Evolutionary conservation across 495 filamentous ascomycete genomes (phyloP).

Genomic region (Aspergillus sclerotioniger): DNA sequence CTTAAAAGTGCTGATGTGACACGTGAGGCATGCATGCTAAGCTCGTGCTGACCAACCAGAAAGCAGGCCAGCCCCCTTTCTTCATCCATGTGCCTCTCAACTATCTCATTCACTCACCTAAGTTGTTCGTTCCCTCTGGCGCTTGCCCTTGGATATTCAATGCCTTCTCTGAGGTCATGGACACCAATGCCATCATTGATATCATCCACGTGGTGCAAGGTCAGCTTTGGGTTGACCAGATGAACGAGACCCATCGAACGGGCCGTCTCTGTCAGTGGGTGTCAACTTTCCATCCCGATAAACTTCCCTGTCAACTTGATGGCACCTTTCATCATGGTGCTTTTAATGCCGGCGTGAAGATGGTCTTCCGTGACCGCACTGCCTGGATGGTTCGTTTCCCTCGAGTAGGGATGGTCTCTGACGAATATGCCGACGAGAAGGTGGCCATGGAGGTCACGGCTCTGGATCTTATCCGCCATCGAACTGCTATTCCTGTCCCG

Average conservation of each 20-base stretch:
- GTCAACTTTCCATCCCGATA: slow-evolving; percentile 35
- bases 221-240: slow-evolving; percentile 34
- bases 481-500: slow-evolving; percentile 46
- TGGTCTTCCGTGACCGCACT: slow-evolving; percentile 33
- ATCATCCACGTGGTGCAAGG: slow-evolving; percentile 22
- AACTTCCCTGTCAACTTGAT: slow-evolving; percentile 33
- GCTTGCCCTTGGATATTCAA: not conserved
- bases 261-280: slow-evolving; percentile 36
- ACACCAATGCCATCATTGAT: slow-evolving; percentile 28
- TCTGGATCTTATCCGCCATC: slow-evolving; percentile 31
- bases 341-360: slow-evolving; percentile 35
- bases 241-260: slow-evolving; percentile 31
- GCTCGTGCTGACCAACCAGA: too few relatives aligned
- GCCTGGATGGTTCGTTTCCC: slow-evolving; percentile 41
- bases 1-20: too few relatives aligned
- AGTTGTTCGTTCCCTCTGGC: not conserved
- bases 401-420: slow-evolving; percentile 32
- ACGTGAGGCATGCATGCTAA: too few relatives aligned
- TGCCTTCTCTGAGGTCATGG: slow-evolving; percentile 18
- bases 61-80: too few relatives aligned
- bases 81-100: not conserved
- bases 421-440: slow-evolving; percentile 37
- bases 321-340: slow-evolving; percentile 33
- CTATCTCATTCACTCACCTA: not conserved
- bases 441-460: slow-evolving; percentile 41